Evolutionary conservation across 2,329 filamentous ascomycete genomes (phyloP).

Genomic region (Stenocarpella maydis): DNA sequence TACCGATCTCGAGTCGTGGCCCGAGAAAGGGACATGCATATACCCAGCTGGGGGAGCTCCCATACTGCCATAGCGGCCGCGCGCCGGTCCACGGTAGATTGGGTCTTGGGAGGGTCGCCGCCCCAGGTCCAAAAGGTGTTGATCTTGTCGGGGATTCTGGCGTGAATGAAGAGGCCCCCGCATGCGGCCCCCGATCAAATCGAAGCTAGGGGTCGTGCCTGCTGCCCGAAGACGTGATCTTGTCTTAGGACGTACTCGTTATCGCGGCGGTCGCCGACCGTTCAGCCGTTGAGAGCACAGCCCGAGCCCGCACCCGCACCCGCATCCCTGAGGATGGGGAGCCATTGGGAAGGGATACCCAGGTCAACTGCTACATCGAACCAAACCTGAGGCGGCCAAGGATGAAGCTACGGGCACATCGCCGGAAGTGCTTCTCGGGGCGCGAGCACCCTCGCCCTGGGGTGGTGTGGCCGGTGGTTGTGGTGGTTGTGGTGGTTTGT

Average conservation of each 20-base stretch:
- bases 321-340: not conserved
- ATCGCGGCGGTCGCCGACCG: too few relatives aligned
- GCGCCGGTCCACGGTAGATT: conserved; percentile 10
- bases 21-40: conserved; percentile 14
- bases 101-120: not conserved
- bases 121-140: not conserved
- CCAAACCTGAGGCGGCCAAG: conserved; percentile 22
- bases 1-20: conserved; percentile 21
- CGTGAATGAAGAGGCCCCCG: not conserved
- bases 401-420: conserved; percentile 23
- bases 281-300: not conserved
- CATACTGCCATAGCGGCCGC: conserved; percentile 13
- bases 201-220: not conserved
- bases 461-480: conserved; percentile 14
- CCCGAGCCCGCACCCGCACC: not conserved
- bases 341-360: conserved; percentile 2
- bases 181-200: conserved; percentile 2
- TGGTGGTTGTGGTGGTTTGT: conserved; percentile 12
- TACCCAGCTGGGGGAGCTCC: conserved; percentile 20
- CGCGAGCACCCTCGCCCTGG: not conserved
- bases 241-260: not conserved
- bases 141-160: not conserved
- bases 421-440: not conserved
- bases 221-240: not conserved
- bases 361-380: conserved; percentile 1